Conservation (phyloP, 441 rosid species). For the Theobroma grandiflorum region DNA sequence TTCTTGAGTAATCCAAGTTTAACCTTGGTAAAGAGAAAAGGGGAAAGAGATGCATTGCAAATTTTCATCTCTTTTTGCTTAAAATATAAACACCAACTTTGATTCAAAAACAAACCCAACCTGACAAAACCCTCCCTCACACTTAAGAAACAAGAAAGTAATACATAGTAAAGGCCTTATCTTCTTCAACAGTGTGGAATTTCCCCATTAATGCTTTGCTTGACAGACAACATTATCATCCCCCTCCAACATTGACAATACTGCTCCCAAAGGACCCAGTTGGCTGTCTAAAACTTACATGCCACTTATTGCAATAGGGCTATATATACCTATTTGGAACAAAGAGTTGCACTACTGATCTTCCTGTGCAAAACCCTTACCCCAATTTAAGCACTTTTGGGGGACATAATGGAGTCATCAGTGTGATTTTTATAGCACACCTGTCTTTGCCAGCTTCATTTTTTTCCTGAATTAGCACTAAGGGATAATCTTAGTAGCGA, state of each 20-base stretch:
- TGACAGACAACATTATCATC: not conserved
- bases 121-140: conserved; percentile 11
- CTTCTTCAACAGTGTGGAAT: not conserved
- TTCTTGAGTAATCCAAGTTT: conserved; percentile 35
- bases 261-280: not conserved
- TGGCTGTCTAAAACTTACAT: too few relatives aligned
- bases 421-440: not conserved
- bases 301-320: not conserved
- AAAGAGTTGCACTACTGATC: not conserved
- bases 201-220: not conserved
- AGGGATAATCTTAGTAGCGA: not conserved
- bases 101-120: conserved; percentile 28
- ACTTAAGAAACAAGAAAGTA: not conserved
- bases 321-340: not conserved
- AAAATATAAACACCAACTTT: conserved; percentile 30
- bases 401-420: not conserved
- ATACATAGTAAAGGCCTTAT: not conserved
- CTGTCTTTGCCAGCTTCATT: not conserved
- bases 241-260: not conserved
- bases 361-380: not conserved
- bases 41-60: not conserved
- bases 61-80: conserved; percentile 14
- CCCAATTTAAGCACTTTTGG: not conserved
- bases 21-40: conserved; percentile 31
- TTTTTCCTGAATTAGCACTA: not conserved